Conservation (phyloP, 257 asterid genomes). For the Linaria vulgaris region DNA sequence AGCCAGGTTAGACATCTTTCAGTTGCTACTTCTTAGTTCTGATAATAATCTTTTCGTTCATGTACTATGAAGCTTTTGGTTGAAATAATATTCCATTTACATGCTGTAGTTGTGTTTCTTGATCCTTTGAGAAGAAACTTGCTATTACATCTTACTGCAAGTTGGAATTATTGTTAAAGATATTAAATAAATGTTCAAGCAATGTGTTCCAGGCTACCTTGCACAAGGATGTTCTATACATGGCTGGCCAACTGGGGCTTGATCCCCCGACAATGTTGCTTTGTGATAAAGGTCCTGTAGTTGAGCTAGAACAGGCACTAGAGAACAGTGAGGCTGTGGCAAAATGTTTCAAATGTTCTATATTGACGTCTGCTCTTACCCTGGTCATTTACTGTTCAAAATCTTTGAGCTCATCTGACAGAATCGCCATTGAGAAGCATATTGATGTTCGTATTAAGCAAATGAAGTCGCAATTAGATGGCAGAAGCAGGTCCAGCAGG, state of each 20-base stretch:
- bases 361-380: slow-evolving; percentile 56
- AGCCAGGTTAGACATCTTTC: slow-evolving; percentile 71
- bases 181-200: slow-evolving; percentile 21
- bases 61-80: slow-evolving; percentile 6
- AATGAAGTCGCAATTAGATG: slow-evolving; percentile 49
- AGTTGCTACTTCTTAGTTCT: slow-evolving; percentile 7
- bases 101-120: neutral
- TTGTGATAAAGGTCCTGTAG: slow-evolving; percentile 52
- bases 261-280: slow-evolving; percentile 93
- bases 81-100: slow-evolving; percentile 4
- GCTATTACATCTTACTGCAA: neutral
- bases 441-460: slow-evolving; percentile 43
- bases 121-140: neutral
- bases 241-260: slow-evolving; percentile 99
- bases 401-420: slow-evolving; percentile 53
- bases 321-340: slow-evolving; percentile 85
- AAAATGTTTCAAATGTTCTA: slow-evolving; percentile 63
- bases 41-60: slow-evolving; percentile 6
- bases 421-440: slow-evolving; percentile 57
- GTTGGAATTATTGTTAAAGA: slow-evolving; percentile 13
- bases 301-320: slow-evolving; percentile 75
- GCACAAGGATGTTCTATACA: slow-evolving; percentile 68
- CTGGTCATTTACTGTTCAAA: slow-evolving; percentile 72
- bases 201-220: slow-evolving; percentile 69
- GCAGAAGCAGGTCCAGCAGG: slow-evolving; percentile 35